These are phyloP conservation scores for Orbilia brochopaga DNA, from an alignment of 2,329 filamentous ascomycete genomes.

Conservation along the genomic window DNA sequence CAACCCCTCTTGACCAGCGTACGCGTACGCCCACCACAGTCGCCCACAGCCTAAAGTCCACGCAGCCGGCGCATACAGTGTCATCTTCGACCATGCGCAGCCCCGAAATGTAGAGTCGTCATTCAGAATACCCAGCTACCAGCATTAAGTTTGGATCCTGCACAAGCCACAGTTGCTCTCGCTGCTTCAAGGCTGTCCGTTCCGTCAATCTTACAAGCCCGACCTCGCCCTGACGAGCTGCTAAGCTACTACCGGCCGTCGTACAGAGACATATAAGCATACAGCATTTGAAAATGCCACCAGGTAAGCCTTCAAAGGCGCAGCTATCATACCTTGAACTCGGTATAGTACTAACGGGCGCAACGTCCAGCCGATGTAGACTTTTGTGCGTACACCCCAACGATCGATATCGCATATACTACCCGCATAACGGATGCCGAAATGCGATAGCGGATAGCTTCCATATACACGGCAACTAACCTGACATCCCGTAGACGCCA, in stretches of 20 bases:
- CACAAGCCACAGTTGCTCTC: too few species aligned
- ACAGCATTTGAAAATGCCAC: constrained; percentile 11
- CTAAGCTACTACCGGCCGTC: not conserved
- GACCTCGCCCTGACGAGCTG: too few species aligned
- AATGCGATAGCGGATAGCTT: not conserved
- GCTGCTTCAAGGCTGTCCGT: not conserved
- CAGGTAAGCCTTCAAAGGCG: constrained; percentile 20
- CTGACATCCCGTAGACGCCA: constrained; percentile 65
- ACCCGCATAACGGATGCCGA: not conserved
- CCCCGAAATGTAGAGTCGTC: constrained; percentile 10
- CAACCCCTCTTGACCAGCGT: constrained; percentile 14
- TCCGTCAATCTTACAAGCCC: not conserved
- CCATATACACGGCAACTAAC: constrained; percentile 21
- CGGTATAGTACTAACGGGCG: constrained; percentile 3
- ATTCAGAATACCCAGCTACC: not conserved
- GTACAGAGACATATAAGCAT: too few species aligned
- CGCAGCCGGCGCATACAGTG: constrained; percentile 22
- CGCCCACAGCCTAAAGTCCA: not conserved
- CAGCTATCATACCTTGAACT: not conserved
- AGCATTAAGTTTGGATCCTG: constrained; percentile 7
- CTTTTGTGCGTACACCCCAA: constrained; percentile 20
- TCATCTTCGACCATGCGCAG: constrained; percentile 12
- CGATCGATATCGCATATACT: not conserved
- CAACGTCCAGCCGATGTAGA: constrained; percentile 30
- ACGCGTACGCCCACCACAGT: constrained; percentile 1